phyloP scores from a whole-genome alignment of 805 yeast species.

The Maudiozyma saulgeensis region DNA sequence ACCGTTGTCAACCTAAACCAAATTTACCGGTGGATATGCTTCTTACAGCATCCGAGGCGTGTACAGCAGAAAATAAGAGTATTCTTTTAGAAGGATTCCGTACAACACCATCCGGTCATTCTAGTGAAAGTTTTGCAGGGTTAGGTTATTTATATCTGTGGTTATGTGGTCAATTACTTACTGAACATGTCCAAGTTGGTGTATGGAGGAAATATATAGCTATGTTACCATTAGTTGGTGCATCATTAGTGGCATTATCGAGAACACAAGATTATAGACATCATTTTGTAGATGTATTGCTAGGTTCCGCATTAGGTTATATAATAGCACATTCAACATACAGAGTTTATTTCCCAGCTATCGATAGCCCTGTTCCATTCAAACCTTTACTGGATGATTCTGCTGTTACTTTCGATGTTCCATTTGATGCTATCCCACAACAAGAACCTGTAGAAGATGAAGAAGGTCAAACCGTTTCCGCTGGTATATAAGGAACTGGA shows the following conservation, averaged over 20 bases:
- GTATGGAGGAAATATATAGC: constrained; percentile 54
- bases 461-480: constrained; percentile 6
- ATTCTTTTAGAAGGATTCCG: constrained; percentile 61
- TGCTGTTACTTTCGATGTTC: constrained; percentile 27
- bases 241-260: constrained; percentile 68
- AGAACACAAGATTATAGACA: constrained; percentile 91
- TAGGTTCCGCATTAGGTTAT: constrained; percentile 64
- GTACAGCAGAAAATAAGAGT: constrained; percentile 42
- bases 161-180: constrained; percentile 56
- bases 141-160: constrained; percentile 54
- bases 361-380: constrained; percentile 28
- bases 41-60: constrained; percentile 55
- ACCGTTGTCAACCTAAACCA: constrained; percentile 64
- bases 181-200: constrained; percentile 41
- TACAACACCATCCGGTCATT: constrained; percentile 78
- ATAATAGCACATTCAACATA: constrained; percentile 41
- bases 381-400: constrained; percentile 35
- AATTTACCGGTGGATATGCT: constrained; percentile 47
- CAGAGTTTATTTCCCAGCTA: constrained; percentile 33
- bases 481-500: neutral
- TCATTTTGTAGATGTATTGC: constrained; percentile 74
- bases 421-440: constrained; percentile 3
- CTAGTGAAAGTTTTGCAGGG: constrained; percentile 61
- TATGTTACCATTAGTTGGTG: constrained; percentile 52
- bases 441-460: constrained; percentile 10